These are phyloP conservation scores for Mercurialis annua DNA, from an alignment of 345 rosid species.

Conservation along the genomic window DNA sequence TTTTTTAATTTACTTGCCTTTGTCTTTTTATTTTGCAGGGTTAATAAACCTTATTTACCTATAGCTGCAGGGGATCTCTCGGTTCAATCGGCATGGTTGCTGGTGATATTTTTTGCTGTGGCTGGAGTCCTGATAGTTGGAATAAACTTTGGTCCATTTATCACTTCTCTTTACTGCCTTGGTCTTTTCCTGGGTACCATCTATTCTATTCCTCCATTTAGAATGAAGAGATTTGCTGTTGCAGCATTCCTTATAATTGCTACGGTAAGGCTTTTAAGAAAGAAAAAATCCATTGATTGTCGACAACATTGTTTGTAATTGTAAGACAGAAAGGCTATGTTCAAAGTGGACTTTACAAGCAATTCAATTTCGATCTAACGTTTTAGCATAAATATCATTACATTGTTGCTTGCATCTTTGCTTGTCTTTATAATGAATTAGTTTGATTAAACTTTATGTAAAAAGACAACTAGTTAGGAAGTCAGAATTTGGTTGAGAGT, in stretches of 20 bases:
- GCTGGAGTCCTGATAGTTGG: constrained; percentile 71
- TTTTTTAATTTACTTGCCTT: constrained; percentile 4
- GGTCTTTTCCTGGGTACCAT: constrained; percentile 93
- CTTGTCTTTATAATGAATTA: constrained; percentile 6
- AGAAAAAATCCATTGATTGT: too few relatives aligned
- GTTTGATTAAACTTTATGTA: not conserved
- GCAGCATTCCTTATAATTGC: constrained; percentile 95
- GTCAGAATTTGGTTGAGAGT: not conserved
- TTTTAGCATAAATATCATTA: not conserved
- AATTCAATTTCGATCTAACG: not conserved
- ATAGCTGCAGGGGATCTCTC: constrained; percentile 99
- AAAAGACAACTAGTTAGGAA: not conserved
- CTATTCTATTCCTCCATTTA: constrained; percentile 93
- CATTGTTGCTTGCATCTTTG: not conserved
- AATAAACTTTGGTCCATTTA: constrained; percentile 77
- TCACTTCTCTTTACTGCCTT: constrained; percentile 69
- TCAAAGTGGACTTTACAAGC: not conserved
- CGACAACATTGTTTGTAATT: not conserved
- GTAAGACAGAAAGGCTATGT: not conserved
- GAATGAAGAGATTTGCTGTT: constrained; percentile 88
- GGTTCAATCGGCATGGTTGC: constrained; percentile 78
- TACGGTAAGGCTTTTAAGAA: constrained; percentile 39
- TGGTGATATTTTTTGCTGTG: constrained; percentile 78
- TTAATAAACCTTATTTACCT: constrained; percentile 95
- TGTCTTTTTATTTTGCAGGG: constrained; percentile 53